A percentile compares a stretch with the other conserved stretches of the same genome.
These are phyloP conservation scores for Ophiognomonia clavigignenti-juglandacearum DNA, from an alignment of 2,329 filamentous ascomycete species.

Conservation along the genomic window DNA sequence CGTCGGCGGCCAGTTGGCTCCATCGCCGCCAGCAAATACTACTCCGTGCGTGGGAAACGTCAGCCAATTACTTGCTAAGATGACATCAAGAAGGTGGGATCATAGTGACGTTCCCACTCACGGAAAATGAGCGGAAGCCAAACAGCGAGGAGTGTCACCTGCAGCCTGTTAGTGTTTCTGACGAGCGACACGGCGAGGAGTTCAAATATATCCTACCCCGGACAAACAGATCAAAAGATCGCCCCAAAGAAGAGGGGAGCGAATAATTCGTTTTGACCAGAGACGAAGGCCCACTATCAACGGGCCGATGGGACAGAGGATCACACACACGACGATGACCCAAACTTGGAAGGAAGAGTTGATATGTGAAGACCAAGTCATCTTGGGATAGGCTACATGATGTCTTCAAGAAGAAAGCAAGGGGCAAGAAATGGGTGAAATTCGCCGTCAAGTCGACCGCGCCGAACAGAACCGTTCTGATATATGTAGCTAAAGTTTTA, in stretches of 20 bases:
- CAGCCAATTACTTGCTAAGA: neutral
- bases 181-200: no score
- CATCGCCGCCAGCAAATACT: constrained; percentile 10
- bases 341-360: constrained; percentile 9
- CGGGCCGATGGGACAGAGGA: constrained; percentile 2
- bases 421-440: neutral
- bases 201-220: neutral
- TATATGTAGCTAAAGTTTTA: no score
- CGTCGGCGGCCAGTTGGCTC: constrained; percentile 1
- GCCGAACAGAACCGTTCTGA: no score
- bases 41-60: neutral
- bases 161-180: neutral
- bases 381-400: neutral
- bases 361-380: constrained; percentile 5
- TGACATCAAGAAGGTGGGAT: neutral
- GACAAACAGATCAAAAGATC: constrained; percentile 1
- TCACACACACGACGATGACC: constrained; percentile 1
- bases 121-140: constrained; percentile 10
- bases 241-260: neutral
- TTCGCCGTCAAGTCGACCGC: no score
- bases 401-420: neutral
- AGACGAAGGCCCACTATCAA: constrained; percentile 5
- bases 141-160: constrained; percentile 5
- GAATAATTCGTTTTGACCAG: constrained; percentile 8
- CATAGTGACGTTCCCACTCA: neutral